A percentile compares a stretch with the other conserved stretches of the same genome.
Evolutionary conservation across 2,329 filamentous ascomycete genomes (phyloP).

Genomic region (Paecilomyces dactylethromorphus): DNA sequence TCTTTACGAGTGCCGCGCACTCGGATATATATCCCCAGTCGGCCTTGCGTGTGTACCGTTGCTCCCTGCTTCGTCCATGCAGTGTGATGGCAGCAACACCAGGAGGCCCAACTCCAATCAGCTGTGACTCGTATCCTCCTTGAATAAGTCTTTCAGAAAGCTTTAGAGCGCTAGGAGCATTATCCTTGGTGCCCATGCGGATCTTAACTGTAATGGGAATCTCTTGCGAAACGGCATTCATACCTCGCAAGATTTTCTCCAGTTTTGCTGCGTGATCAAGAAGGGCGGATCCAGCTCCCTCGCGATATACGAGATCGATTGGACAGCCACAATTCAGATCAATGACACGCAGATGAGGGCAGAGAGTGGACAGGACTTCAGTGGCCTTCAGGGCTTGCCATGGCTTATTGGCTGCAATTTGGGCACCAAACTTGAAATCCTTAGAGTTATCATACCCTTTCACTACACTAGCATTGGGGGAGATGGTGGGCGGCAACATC

Average conservation of each 20-base stretch:
- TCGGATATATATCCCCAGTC: conserved; percentile 94
- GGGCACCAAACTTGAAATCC: conserved; percentile 83
- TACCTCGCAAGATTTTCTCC: conserved; percentile 90
- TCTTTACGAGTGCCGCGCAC: conserved; percentile 76
- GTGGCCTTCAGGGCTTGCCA: conserved; percentile 86
- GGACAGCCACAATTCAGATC: conserved; percentile 97
- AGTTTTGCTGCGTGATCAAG: conserved; percentile 84
- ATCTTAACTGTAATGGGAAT: conserved; percentile 94
- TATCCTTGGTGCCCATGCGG: conserved; percentile 79
- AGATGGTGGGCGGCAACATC: conserved; percentile 62
- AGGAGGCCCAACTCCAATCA: conserved; percentile 61
- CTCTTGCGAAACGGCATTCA: conserved; percentile 88
- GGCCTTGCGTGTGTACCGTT: conserved; percentile 85
- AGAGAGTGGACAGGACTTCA: conserved; percentile 67
- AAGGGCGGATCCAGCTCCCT: conserved; percentile 82
- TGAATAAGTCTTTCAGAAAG: conserved; percentile 77
- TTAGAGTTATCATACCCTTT: conserved; percentile 72
- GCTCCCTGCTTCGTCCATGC: conserved; percentile 87
- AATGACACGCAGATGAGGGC: conserved; percentile 80
- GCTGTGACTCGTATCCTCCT: conserved; percentile 65
- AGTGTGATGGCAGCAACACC: conserved; percentile 94
- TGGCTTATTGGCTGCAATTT: conserved; percentile 87
- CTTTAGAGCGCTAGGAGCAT: conserved; percentile 70
- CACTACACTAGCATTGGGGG: conserved; percentile 49
- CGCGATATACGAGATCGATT: conserved; percentile 86